Evolutionary conservation across 192 early-diverging fungal species (phyloP), one percentile per base, ranked within the genome.

Genomic region (Linnemannia zychae): DNA sequence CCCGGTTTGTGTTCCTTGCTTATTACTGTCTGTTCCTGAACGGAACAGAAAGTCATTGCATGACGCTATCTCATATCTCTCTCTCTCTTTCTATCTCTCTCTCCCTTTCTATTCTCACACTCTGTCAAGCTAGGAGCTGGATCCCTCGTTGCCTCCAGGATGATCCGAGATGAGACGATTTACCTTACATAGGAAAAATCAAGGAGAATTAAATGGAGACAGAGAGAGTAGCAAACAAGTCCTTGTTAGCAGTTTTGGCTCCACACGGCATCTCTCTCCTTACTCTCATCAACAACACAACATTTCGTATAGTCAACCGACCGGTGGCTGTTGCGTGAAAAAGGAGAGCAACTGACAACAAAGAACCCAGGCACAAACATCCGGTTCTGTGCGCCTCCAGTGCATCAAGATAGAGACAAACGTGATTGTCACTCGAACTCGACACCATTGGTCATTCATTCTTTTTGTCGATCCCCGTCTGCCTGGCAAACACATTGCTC

Each of bases 61-160:
- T 63, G 57, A 63, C 57, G 57, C 57, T 31, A 44, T 44, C n/a
- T n/a, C n/a, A n/a, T 71, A 48, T 28, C n/a, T n/a, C n/a, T n/a
- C n/a, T n/a, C n/a, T n/a, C n/a, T 47, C 7, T 31, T 71, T 22
- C 22, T 47, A 47, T 71, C 47, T 71, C 40, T 49, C n/a, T 2
- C 22, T 71, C 48, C 3, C 31, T 34, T 44, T 28, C 20, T 16
- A 60, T 34, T 38, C 34, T 34, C 28, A 37, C 31, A n/a, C 24
- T 74, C 60, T 34, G 72, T 5, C 7, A 1, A 31, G 57, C 53
- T 24, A 24, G 53, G 28, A 22, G 24, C 53, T 0, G 24, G 53
- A 60, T 31, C 28, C 24, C n/a, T 28, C 11, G 2, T 28, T 12
- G 28, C 13, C 28, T 13, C 57, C 57, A 63, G 57, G 57, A 33